These are phyloP conservation scores for Phytomonas francai DNA, from an alignment of 208 protist genomes.

Conservation along the genomic window DNA sequence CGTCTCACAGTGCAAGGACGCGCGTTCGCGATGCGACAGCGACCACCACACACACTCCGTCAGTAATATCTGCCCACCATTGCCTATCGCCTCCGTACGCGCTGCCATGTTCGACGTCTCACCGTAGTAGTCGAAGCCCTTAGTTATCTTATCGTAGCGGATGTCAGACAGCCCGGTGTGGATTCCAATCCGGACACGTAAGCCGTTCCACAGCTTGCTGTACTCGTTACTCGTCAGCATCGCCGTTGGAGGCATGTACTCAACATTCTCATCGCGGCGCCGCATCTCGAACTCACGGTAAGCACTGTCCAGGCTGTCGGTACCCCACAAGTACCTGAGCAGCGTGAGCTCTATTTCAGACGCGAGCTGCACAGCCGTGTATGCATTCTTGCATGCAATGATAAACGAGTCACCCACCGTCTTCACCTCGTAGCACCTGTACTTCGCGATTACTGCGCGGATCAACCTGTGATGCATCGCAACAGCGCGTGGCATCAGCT, in stretches of 20 bases:
- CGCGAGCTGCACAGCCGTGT: constrained; percentile 30
- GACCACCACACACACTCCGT: constrained; percentile 34
- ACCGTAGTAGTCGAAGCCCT: constrained; percentile 79
- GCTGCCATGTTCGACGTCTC: constrained; percentile 73
- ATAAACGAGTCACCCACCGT: constrained; percentile 84
- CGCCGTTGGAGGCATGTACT: constrained; percentile 20
- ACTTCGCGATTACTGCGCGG: constrained; percentile 40
- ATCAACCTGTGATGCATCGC: constrained; percentile 54
- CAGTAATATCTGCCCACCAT: constrained; percentile 69
- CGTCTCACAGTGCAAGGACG: constrained; percentile 9
- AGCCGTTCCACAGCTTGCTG: constrained; percentile 25
- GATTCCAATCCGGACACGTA: constrained; percentile 50
- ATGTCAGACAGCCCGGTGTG: constrained; percentile 66
- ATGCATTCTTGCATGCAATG: constrained; percentile 53
- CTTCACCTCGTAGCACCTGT: constrained; percentile 82
- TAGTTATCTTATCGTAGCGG: constrained; percentile 42
- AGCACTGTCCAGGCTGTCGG: constrained; percentile 24
- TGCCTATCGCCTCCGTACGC: constrained; percentile 60
- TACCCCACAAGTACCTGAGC: constrained; percentile 44
- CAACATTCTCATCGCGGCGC: constrained; percentile 14
- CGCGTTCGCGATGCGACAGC: constrained; percentile 19
- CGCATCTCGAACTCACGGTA: constrained; percentile 42
- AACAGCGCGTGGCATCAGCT: constrained; percentile 57
- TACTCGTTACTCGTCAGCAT: constrained; percentile 27
- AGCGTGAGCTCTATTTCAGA: constrained; percentile 46